These are phyloP conservation scores for Corynespora cassiicola DNA, from an alignment of 2,329 filamentous ascomycete genomes.

Conservation along the genomic window DNA sequence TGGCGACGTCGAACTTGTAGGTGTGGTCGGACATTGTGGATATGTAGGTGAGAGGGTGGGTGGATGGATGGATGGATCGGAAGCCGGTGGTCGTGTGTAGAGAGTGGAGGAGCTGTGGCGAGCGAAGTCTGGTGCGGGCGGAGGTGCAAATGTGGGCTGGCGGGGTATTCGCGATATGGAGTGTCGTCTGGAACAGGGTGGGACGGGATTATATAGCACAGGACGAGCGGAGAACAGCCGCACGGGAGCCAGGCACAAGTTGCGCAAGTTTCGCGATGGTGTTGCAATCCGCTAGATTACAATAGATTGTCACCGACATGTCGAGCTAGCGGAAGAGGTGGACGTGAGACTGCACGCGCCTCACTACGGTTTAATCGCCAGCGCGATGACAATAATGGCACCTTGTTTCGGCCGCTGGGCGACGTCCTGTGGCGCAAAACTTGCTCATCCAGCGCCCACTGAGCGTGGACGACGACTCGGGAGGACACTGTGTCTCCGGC, in stretches of 20 bases:
- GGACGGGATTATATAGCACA: constrained; percentile 25
- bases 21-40: constrained; percentile 74
- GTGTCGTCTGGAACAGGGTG: constrained; percentile 1
- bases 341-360: constrained; percentile 33
- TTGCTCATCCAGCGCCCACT: constrained; percentile 45
- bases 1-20: constrained; percentile 94
- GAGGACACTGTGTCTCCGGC: constrained; percentile 16
- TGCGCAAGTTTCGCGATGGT: constrained; percentile 42
- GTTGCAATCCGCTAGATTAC: constrained; percentile 39
- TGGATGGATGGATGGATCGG: constrained; percentile 3
- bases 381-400: too few species aligned
- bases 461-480: not conserved
- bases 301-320: constrained; percentile 43
- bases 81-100: too few species aligned
- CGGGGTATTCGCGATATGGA: constrained; percentile 7
- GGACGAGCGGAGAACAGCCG: not conserved
- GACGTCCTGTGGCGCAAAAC: constrained; percentile 39
- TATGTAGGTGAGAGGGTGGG: constrained; percentile 8
- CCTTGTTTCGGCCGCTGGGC: constrained; percentile 25
- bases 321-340: constrained; percentile 22
- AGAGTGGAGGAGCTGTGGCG: constrained; percentile 1
- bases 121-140: not conserved
- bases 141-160: constrained; percentile 8
- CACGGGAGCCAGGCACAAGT: constrained; percentile 12
- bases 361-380: constrained; percentile 22